Conservation (phyloP, 129 eudicot species). For the Artemisia argyi region DNA sequence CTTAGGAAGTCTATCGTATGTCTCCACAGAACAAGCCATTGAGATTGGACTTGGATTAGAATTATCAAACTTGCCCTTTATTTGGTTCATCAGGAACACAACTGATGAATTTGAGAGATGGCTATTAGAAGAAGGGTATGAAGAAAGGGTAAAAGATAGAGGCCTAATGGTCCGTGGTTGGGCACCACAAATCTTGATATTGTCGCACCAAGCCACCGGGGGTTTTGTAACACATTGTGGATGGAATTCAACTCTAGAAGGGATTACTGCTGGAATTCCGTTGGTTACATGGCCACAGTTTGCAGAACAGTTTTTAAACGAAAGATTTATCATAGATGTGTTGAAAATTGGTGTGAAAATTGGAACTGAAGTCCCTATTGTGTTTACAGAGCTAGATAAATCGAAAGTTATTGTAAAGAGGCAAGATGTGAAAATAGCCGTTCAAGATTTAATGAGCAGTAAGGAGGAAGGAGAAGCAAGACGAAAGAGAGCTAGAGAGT, state of each 20-base stretch:
- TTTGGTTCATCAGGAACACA: conserved; percentile 33
- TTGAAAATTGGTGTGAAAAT: conserved; percentile 35
- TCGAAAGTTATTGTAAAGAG: conserved; percentile 16
- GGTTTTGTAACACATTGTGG: no score
- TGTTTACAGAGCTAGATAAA: conserved; percentile 29
- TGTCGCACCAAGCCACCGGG: no score
- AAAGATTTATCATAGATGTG: conserved; percentile 34
- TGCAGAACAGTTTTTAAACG: conserved; percentile 47
- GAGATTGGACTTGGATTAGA: conserved; percentile 49
- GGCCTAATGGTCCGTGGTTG: no score
- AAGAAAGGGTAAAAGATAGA: conserved; percentile 37
- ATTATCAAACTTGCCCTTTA: conserved; percentile 30
- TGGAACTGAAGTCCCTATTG: conserved; percentile 33
- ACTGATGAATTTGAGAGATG: conserved; percentile 35
- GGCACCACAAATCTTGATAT: no score
- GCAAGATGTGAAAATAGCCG: conserved; percentile 24
- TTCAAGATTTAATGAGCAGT: conserved; percentile 30
- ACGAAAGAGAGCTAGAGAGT: conserved; percentile 30
- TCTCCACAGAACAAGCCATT: conserved; percentile 23
- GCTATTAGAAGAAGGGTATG: conserved; percentile 33
- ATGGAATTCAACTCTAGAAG: conserved; percentile 31
- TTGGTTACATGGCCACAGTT: conserved; percentile 62
- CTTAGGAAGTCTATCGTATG: conserved; percentile 40
- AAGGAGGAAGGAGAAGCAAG: conserved; percentile 33
- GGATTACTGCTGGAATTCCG: conserved; percentile 43